phyloP scores from a whole-genome alignment of 192 early-diverging fungal genomes.

The Oehlia diaphana region DNA sequence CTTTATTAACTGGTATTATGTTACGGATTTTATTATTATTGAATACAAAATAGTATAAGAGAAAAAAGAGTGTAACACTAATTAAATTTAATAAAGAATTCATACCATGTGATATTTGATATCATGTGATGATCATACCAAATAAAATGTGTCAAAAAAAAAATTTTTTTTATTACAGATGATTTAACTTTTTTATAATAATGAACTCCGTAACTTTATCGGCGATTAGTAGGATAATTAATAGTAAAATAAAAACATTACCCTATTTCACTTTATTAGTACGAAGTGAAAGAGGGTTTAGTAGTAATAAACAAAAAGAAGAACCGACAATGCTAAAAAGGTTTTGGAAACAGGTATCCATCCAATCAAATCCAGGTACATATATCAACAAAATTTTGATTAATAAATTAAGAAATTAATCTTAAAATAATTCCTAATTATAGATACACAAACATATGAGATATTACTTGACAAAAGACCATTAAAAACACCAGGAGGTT shows the following conservation, averaged over 20 bases:
- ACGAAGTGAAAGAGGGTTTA: background rate
- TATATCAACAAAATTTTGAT: background rate
- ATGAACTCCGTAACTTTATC: background rate
- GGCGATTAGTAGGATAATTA: background rate
- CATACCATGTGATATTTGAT: background rate
- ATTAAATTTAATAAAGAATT: background rate
- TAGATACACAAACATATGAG: conserved; percentile 3
- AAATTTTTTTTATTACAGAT: background rate
- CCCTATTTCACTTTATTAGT: background rate
- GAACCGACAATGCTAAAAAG: background rate
- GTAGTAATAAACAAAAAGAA: background rate
- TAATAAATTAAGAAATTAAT: background rate
- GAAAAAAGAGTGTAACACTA: too few species aligned
- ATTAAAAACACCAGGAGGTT: conserved; percentile 82
- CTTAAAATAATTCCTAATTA: too few species aligned
- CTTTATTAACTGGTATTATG: conserved; percentile 38
- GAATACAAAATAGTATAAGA: too few species aligned
- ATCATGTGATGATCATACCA: background rate
- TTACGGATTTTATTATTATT: conserved; percentile 38
- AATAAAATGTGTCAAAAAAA: background rate
- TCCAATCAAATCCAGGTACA: conserved; percentile 1
- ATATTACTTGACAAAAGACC: conserved; percentile 77
- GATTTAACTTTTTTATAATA: background rate
- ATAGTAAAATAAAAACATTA: background rate
- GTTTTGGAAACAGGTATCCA: conserved; percentile 29